A percentile compares a stretch with the other conserved stretches of the same genome.
Conservation (phyloP, 2,329 filamentous ascomycete genomes). For the Rhytidhysteron rufulum region DNA sequence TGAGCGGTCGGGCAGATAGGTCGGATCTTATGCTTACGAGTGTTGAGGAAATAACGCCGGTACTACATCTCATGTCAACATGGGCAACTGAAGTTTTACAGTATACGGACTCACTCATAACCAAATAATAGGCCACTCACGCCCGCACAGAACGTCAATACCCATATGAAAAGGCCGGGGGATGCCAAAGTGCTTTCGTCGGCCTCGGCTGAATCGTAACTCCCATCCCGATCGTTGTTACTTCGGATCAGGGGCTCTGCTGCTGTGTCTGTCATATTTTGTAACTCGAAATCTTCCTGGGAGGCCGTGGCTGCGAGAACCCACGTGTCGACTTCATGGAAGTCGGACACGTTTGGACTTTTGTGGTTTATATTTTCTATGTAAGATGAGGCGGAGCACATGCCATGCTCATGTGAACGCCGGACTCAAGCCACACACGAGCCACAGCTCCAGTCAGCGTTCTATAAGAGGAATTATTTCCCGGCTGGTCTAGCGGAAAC, state of each 20-base stretch:
- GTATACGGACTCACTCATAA: slow-evolving; percentile 53
- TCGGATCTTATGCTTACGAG: slow-evolving; percentile 54
- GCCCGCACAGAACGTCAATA: slow-evolving; percentile 54
- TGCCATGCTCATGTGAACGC: too few relatives aligned
- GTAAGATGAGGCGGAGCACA: too few relatives aligned
- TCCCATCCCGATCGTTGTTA: slow-evolving; percentile 8
- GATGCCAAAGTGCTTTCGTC: slow-evolving; percentile 27
- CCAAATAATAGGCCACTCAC: slow-evolving; percentile 59
- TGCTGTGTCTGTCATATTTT: slow-evolving; percentile 23
- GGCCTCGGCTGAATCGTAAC: slow-evolving; percentile 14
- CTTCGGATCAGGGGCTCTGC: slow-evolving; percentile 28
- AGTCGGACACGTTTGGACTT: not conserved
- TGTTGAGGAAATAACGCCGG: slow-evolving; percentile 59
- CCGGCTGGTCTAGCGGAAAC: too few relatives aligned
- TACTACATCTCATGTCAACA: slow-evolving; percentile 31
- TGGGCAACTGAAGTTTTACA: slow-evolving; percentile 1
- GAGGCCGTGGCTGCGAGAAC: slow-evolving; percentile 11
- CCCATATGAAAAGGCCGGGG: slow-evolving; percentile 49
- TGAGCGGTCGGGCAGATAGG: slow-evolving; percentile 46
- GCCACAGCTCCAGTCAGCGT: too few relatives aligned
- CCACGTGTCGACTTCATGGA: slow-evolving; percentile 1
- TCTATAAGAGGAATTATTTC: too few relatives aligned
- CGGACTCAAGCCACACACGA: too few relatives aligned
- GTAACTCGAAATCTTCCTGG: slow-evolving; percentile 17
- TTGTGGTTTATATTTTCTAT: too few relatives aligned